Conservation (phyloP, 2,329 filamentous ascomycete genomes). For the Mycosphaerella sp. region DNA sequence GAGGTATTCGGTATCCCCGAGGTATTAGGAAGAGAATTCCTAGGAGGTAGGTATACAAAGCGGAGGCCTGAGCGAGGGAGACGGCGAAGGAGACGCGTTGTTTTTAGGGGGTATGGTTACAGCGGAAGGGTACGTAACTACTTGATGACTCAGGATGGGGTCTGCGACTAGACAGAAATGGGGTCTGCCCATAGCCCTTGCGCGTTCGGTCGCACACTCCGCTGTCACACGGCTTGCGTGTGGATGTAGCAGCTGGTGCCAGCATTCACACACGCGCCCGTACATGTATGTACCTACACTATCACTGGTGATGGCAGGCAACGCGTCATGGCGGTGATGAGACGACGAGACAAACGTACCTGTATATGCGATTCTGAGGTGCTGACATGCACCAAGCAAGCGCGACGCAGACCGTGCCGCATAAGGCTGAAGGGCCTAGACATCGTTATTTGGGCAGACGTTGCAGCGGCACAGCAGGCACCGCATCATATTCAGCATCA, state of each 20-base stretch:
- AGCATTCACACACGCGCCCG: not conserved
- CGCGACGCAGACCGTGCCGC: slow-evolving; percentile 7
- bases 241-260: not conserved
- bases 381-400: slow-evolving; percentile 7
- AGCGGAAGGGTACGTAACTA: too few species aligned
- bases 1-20: too few species aligned
- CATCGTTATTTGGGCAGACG: not conserved
- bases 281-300: slow-evolving; percentile 5
- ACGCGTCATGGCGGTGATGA: not conserved
- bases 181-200: too few species aligned
- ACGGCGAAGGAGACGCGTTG: too few species aligned
- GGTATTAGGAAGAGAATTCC: too few species aligned
- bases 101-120: too few species aligned
- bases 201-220: slow-evolving; percentile 12
- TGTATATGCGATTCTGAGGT: too few species aligned
- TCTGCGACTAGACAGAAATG: too few species aligned
- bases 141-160: too few species aligned
- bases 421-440: slow-evolving; percentile 7
- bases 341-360: not conserved
- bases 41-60: too few species aligned
- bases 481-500: not conserved
- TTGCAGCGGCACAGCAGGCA: slow-evolving; percentile 6
- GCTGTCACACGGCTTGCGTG: slow-evolving; percentile 11
- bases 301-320: not conserved
- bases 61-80: too few species aligned